Base-by-base conservation (phyloP, 2,329 filamentous ascomycete genomes). In the Epichloe gansuensis region DNA sequence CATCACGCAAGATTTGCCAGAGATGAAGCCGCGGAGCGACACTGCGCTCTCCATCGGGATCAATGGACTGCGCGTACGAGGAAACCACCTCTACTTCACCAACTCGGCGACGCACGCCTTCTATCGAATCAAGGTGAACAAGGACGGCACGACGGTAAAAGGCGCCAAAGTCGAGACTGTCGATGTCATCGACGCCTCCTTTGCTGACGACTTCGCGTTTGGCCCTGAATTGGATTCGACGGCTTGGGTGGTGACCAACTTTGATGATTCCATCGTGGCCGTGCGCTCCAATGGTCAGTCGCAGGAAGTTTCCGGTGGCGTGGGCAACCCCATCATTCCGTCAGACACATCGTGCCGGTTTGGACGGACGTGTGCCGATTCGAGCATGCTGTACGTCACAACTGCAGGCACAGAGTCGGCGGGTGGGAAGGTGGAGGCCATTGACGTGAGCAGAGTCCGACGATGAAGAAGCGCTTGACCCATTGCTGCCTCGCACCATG, bases 81-180 rank as follows among this genome's bases (percentile, higher is more conserved):
- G 64, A 13, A 74, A 73, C 11, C 68, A 71, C 52, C 66, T 76
- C 57, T 71, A 71, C 12, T 73, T 71, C 2, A 66, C 74, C 4
- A 76, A 76, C 59, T 74, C 74, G 48, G 60, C 72, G 25, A 69
- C 67, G 1, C 52, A 56, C 12, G 58, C 63, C 7, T 25, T 63
- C 0, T 61, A 56, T 34, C 52, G 55, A 2, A 44, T 62, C 27
- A 50, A 38, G 40, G 52, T 63, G 15, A 50, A 43, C 5, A 4
- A 3, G 3, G 51, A 54, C 8, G 56, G 57, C 0, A 47, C 36
- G 1, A 25, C 36, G 6, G 13, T 13, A 4, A 21, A 9, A 1
- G 51, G 47, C 4, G 54, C 55, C 2, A 41, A 46, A 23, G 53
- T 54, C 5, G 56, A 61, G 43, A 46, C 40, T 2, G 49, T 59